These are phyloP conservation scores for Aspergillus fructus DNA, from an alignment of 2,329 filamentous ascomycete species.

Conservation along the genomic window DNA sequence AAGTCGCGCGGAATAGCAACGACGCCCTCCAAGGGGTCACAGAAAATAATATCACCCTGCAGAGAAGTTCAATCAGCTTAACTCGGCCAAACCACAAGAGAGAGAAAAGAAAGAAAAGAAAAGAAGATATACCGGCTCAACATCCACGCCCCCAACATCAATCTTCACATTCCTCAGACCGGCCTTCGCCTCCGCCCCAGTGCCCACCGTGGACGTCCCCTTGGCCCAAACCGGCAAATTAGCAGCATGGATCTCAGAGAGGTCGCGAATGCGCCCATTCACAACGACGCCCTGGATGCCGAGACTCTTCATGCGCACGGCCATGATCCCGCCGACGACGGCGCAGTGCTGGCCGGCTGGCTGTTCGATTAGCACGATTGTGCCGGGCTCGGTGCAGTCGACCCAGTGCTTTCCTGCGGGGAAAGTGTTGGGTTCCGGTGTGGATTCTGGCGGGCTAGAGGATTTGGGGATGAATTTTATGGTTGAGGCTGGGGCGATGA, in stretches of 20 bases:
- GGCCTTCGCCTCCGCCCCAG: constrained; percentile 45
- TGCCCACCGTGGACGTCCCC: constrained; percentile 46
- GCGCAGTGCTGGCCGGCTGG: constrained; percentile 66
- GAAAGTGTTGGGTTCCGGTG: constrained; percentile 48
- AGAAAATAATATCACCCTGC: constrained; percentile 67
- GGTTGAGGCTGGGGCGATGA: constrained; percentile 46
- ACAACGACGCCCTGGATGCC: constrained; percentile 64
- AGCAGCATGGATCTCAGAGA: constrained; percentile 58
- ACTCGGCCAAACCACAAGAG: neutral
- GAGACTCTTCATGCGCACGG: constrained; percentile 63
- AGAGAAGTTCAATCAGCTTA: neutral
- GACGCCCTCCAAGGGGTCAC: constrained; percentile 68
- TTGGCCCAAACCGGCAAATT: constrained; percentile 54
- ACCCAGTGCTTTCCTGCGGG: constrained; percentile 65
- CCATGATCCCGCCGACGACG: constrained; percentile 75
- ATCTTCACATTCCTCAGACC: constrained; percentile 42
- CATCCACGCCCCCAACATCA: constrained; percentile 40
- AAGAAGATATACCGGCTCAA: constrained; percentile 38
- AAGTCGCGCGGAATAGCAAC: constrained; percentile 65
- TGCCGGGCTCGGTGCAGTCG: constrained; percentile 60
- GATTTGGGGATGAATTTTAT: constrained; percentile 59
- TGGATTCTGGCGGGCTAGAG: constrained; percentile 38
- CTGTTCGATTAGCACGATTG: constrained; percentile 67
- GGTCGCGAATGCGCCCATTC: constrained; percentile 66
- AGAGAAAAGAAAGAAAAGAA: neutral